Conservation (phyloP, 2,329 filamentous ascomycete genomes). For the Penicillium expansum region DNA sequence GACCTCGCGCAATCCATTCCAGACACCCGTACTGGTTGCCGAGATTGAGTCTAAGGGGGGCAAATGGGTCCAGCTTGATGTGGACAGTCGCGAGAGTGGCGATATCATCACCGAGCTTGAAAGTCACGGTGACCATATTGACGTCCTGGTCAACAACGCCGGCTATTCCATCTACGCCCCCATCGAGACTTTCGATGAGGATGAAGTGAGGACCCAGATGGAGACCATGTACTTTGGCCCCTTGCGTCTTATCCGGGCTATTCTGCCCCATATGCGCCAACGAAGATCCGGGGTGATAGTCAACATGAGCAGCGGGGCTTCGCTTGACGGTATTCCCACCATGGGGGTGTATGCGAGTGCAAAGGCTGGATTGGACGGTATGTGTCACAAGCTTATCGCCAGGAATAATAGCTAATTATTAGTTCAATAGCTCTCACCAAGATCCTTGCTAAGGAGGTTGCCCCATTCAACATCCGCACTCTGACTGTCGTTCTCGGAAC, state of each 20-base stretch:
- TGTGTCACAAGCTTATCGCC: background rate
- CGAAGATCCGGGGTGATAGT: slow-evolving; percentile 24
- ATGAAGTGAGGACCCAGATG: slow-evolving; percentile 22
- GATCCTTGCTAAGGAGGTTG: background rate
- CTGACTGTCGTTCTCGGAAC: background rate
- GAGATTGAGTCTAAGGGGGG: slow-evolving; percentile 18
- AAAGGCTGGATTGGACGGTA: slow-evolving; percentile 32
- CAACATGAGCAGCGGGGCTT: slow-evolving; percentile 27
- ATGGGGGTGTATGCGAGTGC: slow-evolving; percentile 29
- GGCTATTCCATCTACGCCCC: slow-evolving; percentile 23
- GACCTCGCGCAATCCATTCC: slow-evolving; percentile 23
- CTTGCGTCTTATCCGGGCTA: slow-evolving; percentile 22
- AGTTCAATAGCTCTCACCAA: background rate
- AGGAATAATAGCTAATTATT: background rate
- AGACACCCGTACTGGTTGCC: slow-evolving; percentile 17
- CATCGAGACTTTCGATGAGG: slow-evolving; percentile 28
- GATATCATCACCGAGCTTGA: background rate
- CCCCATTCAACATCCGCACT: background rate
- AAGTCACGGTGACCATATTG: slow-evolving; percentile 7
- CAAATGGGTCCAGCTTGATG: slow-evolving; percentile 16
- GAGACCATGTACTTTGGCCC: slow-evolving; percentile 30
- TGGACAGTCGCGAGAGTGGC: slow-evolving; percentile 4
- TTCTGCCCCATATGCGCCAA: slow-evolving; percentile 27
- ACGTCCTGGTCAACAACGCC: slow-evolving; percentile 23
- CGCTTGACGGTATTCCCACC: slow-evolving; percentile 18